These are phyloP conservation scores for Thecaphora frezii DNA, from an alignment of 1,284 basidiomycete genomes.

Conservation along the genomic window DNA sequence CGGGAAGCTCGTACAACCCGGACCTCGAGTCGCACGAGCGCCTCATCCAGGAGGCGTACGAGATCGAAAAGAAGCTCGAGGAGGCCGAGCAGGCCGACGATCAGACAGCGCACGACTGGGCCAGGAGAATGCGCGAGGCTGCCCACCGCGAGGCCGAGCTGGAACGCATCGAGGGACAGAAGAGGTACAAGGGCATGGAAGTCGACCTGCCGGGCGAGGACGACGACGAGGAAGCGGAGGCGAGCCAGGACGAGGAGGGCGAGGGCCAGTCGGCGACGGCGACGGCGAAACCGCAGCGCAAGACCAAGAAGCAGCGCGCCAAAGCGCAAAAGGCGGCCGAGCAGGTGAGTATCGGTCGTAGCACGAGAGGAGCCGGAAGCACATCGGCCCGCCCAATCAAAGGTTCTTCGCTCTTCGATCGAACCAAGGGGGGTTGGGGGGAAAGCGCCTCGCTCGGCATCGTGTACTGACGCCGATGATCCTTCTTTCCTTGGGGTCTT, in stretches of 20 bases:
- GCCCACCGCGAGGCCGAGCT: slow-evolving; percentile 20
- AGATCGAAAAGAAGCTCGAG: slow-evolving; percentile 68
- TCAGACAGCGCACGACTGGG: slow-evolving; percentile 11
- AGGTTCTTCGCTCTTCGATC: too few relatives aligned
- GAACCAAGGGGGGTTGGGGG: too few relatives aligned
- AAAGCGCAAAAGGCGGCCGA: slow-evolving; percentile 14
- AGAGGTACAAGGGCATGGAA: slow-evolving; percentile 32
- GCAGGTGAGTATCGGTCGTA: slow-evolving; percentile 9
- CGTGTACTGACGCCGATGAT: too few relatives aligned
- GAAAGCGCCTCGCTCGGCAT: too few relatives aligned
- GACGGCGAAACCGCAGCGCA: slow-evolving; percentile 28
- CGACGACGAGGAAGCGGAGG: slow-evolving; percentile 3
- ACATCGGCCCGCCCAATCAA: too few relatives aligned
- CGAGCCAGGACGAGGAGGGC: slow-evolving; percentile 14
- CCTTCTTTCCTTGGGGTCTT: neutral
- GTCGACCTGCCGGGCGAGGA: slow-evolving; percentile 17
- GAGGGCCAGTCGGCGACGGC: slow-evolving; percentile 6
- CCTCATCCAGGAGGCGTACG: slow-evolving; percentile 72
- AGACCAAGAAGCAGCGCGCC: slow-evolving; percentile 40
- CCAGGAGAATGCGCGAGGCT: slow-evolving; percentile 13
- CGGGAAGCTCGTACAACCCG: slow-evolving; percentile 93
- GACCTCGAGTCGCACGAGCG: slow-evolving; percentile 73
- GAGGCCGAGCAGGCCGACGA: slow-evolving; percentile 63
- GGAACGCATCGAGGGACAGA: slow-evolving; percentile 8
- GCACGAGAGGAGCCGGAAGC: too few relatives aligned